Evolutionary conservation across 768 basidiomycete genomes (phyloP), one percentile per base, ranked within the genome.

Genomic region (Lactifluus pinguis): DNA sequence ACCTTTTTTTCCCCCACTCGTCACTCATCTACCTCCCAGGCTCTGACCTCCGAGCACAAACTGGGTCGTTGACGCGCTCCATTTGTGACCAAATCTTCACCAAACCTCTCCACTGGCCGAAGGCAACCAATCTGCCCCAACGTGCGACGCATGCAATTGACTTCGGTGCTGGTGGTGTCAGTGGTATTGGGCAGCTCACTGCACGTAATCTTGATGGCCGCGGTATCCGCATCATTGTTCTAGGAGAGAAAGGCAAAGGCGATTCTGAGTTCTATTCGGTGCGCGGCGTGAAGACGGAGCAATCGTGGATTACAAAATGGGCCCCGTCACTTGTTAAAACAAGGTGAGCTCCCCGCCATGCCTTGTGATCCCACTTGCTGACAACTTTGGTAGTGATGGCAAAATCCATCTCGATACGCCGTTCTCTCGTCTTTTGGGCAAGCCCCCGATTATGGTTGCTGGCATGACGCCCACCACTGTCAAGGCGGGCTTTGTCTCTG

Each of bases 381-480:
- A 3, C 47, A 41, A 34, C 67, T n/a, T 55, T 63, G 55, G 39
- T 30, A 95, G 91, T 66, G 93, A 98, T 73, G 97, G 97, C 39
- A 85, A 83, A 63, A 76, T 98, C 55, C 87, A 25, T 25, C 25
- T 25, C 25, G 25, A 25, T 25, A 25, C 25, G 25, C 25, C 25
- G 25, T 25, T 25, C 25, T 25, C 25, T 25, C 25, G 25, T 25
- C 25, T 25, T 25, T 25, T 25, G 25, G 25, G 25, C 25, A 25
- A 25, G 25, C 25, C 25, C 2, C 25, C 25, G 25, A 25, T 25
- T 2, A 25, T 25, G 25, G 25, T 99, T 42, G 95, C 95, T 52
- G 97, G 97, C 61, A 98, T 99, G 97, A 99, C 97, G 0, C 97
- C 97, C 0, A 88, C 88, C 1, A 99, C 97, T 36, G 97, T 99